Conservation (phyloP, 139 green algal genomes). For the Axilococcus clingmanii region DNA sequence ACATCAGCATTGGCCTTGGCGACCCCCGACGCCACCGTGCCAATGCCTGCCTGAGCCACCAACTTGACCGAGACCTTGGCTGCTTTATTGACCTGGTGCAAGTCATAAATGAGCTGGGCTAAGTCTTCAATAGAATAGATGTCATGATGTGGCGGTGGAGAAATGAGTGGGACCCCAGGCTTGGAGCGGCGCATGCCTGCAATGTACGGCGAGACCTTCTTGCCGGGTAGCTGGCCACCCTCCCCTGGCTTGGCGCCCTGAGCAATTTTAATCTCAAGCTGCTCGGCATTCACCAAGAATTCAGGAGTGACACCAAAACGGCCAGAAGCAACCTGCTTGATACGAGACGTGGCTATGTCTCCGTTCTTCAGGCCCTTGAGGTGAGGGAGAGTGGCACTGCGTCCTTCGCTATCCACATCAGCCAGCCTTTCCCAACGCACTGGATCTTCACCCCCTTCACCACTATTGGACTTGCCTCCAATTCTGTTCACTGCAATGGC, state of each 20-base stretch:
- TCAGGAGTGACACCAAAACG: constrained; percentile 96
- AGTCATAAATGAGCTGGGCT: constrained; percentile 97
- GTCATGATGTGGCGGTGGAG: constrained; percentile 96
- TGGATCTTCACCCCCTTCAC: constrained; percentile 93
- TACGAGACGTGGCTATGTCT: constrained; percentile 86
- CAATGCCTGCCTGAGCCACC: constrained; percentile 95
- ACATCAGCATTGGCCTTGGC: constrained; percentile 98
- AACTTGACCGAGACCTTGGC: constrained; percentile 97
- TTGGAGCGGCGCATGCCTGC: constrained; percentile 88
- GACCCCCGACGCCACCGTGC: constrained; percentile 91
- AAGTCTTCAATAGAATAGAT: constrained; percentile 99
- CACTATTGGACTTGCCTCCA: constrained; percentile 79
- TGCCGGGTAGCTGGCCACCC: constrained; percentile 92
- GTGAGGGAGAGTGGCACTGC: constrained; percentile 71
- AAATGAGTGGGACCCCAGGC: constrained; percentile 96
- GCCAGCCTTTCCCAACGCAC: constrained; percentile 62
- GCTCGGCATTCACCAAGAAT: constrained; percentile 95
- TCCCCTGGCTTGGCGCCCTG: constrained; percentile 89
- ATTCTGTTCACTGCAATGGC: constrained; percentile 98
- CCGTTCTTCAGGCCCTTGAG: constrained; percentile 85
- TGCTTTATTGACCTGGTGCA: constrained; percentile 72
- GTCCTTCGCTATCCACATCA: constrained; percentile 70
- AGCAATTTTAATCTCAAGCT: constrained; percentile 99
- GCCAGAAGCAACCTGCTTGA: constrained; percentile 95
- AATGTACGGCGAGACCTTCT: constrained; percentile 97